Evolutionary conservation across 1,139 yeast genomes (phyloP), one percentile per base, ranked within the genome.

Genomic region (Scheffersomyces titani): DNA sequence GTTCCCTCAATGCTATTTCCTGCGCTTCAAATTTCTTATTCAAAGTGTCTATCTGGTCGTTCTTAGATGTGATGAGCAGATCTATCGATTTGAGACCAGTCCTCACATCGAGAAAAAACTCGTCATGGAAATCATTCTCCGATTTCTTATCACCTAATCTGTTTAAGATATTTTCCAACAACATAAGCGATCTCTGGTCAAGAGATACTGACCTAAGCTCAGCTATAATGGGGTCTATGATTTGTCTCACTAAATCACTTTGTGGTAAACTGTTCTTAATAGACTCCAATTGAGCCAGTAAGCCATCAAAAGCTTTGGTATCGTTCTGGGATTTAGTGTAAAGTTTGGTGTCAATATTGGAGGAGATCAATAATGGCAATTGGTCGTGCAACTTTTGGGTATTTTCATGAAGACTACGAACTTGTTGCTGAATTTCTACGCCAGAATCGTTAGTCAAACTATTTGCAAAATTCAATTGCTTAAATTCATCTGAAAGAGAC

Each of bases 141-240:
- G 52, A 30, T 55, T 57, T 7, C 54, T 30, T 24, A 49, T 53
- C 47, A 50, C 57, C 36, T 20, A 60, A 48, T 24, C 56, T 56
- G 24, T 46, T 53, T 49, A 69, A 58, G 5, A 72, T 69, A 19
- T 64, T 66, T 49, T 66, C 65, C 46, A 71, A 60, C 19, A 70
- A 57, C 20, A 49, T 52, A 16, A 55, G 61, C 2, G 71, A 67
- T 48, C 64, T 65, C 5, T 54, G 24, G 56, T 71, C 74, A 9
- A 69, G 61, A 9, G 70, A 64, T 1, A 69, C 68, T 1, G 69
- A 66, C 50, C 67, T 68, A 24, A 71, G 60, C 54, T 72, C 73
- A 2, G 66, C 65, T 5, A 71, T 59, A 45, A 72, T 66, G 0
- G 75, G 75, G 48, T 69, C 70, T 3, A 69, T 59, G 5, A 72